Conservation (phyloP, 2,329 filamentous ascomycete genomes). For the Epichloe sibirici region DNA sequence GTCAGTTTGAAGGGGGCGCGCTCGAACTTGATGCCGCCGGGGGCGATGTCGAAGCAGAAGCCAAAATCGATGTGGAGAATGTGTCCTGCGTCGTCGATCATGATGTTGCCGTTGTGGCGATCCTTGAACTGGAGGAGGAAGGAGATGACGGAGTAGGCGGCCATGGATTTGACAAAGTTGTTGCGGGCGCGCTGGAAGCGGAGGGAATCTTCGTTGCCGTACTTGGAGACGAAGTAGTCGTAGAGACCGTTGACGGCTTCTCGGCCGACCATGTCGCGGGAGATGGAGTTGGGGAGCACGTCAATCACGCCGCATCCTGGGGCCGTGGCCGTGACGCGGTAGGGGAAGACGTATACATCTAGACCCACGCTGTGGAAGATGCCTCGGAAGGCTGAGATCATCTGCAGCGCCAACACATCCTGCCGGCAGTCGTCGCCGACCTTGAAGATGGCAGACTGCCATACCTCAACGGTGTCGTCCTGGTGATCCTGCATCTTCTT, state of each 20-base stretch:
- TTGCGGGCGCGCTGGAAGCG: slow-evolving; percentile 88
- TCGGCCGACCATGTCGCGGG: slow-evolving; percentile 93
- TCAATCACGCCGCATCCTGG: slow-evolving; percentile 98
- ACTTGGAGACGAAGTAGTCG: slow-evolving; percentile 96
- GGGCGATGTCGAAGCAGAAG: slow-evolving; percentile 98
- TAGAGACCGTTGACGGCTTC: slow-evolving; percentile 97
- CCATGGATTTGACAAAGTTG: slow-evolving; percentile 99
- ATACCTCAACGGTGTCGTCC: slow-evolving; percentile 72
- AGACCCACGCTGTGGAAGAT: slow-evolving; percentile 94
- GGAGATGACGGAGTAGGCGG: slow-evolving; percentile 92
- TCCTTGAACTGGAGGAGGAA: slow-evolving; percentile 98
- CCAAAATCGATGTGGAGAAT: slow-evolving; percentile 98
- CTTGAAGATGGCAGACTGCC: slow-evolving; percentile 99
- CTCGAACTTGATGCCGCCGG: slow-evolving; percentile 94
- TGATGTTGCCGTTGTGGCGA: slow-evolving; percentile 98
- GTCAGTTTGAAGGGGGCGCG: slow-evolving; percentile 97
- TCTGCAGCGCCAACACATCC: slow-evolving; percentile 89
- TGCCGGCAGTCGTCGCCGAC: slow-evolving; percentile 97
- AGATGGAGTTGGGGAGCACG: slow-evolving; percentile 93
- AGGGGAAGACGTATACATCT: slow-evolving; percentile 93
- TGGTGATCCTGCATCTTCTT: slow-evolving; percentile 8
- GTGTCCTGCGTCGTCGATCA: slow-evolving; percentile 95
- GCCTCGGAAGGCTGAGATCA: slow-evolving; percentile 94
- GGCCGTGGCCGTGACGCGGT: slow-evolving; percentile 92
- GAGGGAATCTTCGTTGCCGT: slow-evolving; percentile 90